These are phyloP conservation scores for Globisporangium spiculum DNA, from an alignment of 352 stramenopile species.

Conservation along the genomic window DNA sequence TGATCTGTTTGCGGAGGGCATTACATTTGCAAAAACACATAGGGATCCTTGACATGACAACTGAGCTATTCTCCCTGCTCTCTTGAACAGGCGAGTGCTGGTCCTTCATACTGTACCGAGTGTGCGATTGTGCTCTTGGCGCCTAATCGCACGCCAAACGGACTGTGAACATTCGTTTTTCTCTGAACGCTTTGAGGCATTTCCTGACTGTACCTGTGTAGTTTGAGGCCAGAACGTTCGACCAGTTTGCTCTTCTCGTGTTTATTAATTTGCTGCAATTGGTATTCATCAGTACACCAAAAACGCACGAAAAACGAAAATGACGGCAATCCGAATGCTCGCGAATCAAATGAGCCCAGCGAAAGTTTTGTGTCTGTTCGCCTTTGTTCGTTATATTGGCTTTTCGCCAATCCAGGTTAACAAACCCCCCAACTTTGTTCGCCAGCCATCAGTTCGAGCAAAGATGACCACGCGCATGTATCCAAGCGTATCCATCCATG, in stretches of 20 bases:
- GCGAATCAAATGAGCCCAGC: not conserved
- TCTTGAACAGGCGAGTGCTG: not conserved
- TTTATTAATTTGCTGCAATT: not conserved
- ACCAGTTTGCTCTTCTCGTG: not conserved
- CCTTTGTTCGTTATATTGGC: not conserved
- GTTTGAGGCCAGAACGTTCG: not conserved
- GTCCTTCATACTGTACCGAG: not conserved
- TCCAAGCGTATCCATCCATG: not conserved
- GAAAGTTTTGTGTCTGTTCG: not conserved
- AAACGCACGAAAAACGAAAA: no score
- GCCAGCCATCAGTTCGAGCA: not conserved
- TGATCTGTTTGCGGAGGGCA: not conserved
- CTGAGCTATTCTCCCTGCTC: not conserved
- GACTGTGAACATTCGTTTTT: not conserved
- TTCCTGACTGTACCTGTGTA: slow-evolving; percentile 1
- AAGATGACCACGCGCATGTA: not conserved
- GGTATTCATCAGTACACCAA: not conserved
- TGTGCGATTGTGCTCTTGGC: not conserved
- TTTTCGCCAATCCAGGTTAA: not conserved
- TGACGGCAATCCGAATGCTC: not conserved
- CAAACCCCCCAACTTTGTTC: not conserved
- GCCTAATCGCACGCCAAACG: not conserved
- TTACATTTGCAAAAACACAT: not conserved
- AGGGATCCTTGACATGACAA: not conserved
- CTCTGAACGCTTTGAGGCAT: not conserved